These are phyloP conservation scores for Tripidium arundinaceum DNA, from an alignment of 202 grass and related monocot species.

Conservation along the genomic window DNA sequence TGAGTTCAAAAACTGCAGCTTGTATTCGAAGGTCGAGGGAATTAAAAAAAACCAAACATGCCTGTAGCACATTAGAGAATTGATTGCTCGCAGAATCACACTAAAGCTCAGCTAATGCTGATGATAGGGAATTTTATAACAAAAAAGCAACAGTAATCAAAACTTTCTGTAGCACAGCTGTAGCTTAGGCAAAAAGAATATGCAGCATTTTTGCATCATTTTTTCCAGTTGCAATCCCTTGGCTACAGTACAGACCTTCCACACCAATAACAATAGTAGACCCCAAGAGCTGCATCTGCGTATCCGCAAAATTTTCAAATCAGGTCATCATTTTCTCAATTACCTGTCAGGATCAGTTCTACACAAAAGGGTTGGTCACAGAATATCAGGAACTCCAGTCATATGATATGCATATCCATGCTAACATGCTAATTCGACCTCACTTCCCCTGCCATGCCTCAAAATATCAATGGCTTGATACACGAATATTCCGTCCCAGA, in stretches of 20 bases:
- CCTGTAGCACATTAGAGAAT: background rate
- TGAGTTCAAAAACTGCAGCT: no score
- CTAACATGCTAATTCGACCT: background rate
- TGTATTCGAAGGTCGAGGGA: background rate
- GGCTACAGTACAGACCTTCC: conserved; percentile 3
- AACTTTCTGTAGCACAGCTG: background rate
- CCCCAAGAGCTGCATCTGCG: background rate
- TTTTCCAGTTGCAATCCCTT: background rate
- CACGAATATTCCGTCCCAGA: background rate
- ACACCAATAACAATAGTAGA: background rate
- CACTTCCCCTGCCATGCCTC: background rate
- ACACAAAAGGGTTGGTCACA: background rate
- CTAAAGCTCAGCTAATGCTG: background rate
- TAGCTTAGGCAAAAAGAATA: conserved; percentile 4
- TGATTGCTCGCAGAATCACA: background rate
- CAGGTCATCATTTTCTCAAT: background rate
- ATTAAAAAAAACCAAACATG: background rate
- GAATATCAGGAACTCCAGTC: background rate
- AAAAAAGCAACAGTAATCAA: background rate
- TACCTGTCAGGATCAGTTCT: conserved; percentile 5
- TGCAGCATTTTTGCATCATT: background rate
- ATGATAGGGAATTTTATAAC: background rate
- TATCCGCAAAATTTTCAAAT: background rate
- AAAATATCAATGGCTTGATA: background rate
- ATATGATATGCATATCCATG: background rate